Conservation (phyloP, 352 stramenopile genomes). For the Pythium dissimile region DNA sequence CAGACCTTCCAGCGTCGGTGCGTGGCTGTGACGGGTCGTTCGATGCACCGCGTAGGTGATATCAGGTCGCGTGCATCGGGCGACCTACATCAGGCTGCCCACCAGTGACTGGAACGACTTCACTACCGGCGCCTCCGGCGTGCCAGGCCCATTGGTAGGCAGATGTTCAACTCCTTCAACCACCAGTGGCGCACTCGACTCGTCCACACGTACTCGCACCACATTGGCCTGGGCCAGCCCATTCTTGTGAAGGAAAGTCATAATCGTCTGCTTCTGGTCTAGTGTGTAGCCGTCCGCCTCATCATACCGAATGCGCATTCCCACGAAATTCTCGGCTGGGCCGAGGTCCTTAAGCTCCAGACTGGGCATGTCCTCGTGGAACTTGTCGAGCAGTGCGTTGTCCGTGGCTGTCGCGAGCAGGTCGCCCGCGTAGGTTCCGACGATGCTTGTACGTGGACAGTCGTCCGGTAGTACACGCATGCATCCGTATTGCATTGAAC, state of each 20-base stretch:
- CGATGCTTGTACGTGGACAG: background rate
- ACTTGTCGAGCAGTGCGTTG: slow-evolving; percentile 1
- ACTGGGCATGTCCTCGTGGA: slow-evolving; percentile 6
- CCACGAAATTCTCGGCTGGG: slow-evolving; percentile 21
- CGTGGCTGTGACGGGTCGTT: background rate
- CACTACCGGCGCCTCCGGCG: slow-evolving; percentile 10
- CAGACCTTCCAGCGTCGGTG: background rate
- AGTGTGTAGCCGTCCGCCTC: slow-evolving; percentile 4
- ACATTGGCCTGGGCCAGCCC: slow-evolving; percentile 16
- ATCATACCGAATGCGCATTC: slow-evolving; percentile 22
- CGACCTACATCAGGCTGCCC: slow-evolving; percentile 10
- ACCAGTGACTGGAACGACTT: slow-evolving; percentile 34
- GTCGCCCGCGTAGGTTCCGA: slow-evolving; percentile 31
- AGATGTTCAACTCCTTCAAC: slow-evolving; percentile 2
- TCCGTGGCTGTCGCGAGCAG: slow-evolving; percentile 21
- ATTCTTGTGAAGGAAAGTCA: slow-evolving; percentile 20
- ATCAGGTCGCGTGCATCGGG: background rate
- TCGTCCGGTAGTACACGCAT: slow-evolving; percentile 24
- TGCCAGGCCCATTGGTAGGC: background rate
- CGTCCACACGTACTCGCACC: slow-evolving; percentile 15
- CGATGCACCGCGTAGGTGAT: slow-evolving; percentile 2
- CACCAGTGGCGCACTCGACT: background rate
- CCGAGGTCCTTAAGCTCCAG: slow-evolving; percentile 32
- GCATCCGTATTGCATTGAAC: slow-evolving; percentile 21
- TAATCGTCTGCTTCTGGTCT: slow-evolving; percentile 22